Evolutionary conservation across 176 grass and related monocot species (phyloP).

Genomic region (Musa beccarii): DNA sequence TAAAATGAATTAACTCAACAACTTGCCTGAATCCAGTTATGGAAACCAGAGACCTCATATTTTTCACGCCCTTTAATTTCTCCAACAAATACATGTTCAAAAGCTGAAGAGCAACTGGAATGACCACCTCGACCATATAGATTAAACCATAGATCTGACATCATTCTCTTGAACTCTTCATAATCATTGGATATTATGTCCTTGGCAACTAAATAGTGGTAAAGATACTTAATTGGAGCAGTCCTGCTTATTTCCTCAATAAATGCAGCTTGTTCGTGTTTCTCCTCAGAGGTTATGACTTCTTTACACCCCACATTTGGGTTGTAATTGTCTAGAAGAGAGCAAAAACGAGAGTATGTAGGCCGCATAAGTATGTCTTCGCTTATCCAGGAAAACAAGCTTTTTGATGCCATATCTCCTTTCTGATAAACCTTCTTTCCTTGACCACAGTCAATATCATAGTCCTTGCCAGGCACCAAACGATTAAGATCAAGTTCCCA

Average conservation of each 20-base stretch:
- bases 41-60: conserved; percentile 80
- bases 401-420: conserved; percentile 69
- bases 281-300: conserved; percentile 70
- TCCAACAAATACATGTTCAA: conserved; percentile 98
- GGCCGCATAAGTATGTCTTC: conserved; percentile 49
- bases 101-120: conserved; percentile 64
- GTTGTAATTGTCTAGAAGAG: conserved; percentile 96
- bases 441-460: conserved; percentile 60
- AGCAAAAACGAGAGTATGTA: conserved; percentile 66
- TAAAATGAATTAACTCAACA: too few relatives aligned
- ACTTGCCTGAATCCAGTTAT: conserved; percentile 97
- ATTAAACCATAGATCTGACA: conserved; percentile 72
- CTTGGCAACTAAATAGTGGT: conserved; percentile 65
- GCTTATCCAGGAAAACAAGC: conserved; percentile 56
- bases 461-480: conserved; percentile 73
- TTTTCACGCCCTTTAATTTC: conserved; percentile 72
- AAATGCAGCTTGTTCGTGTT: conserved; percentile 76
- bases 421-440: conserved; percentile 94
- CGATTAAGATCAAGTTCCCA: conserved; percentile 86
- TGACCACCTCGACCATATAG: conserved; percentile 75
- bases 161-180: conserved; percentile 62
- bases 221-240: conserved; percentile 67
- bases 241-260: conserved; percentile 97
- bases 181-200: conserved; percentile 40
- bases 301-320: conserved; percentile 74